Evolutionary conservation across 345 rosid genomes (phyloP).

Genomic region (Citrus reticulata): DNA sequence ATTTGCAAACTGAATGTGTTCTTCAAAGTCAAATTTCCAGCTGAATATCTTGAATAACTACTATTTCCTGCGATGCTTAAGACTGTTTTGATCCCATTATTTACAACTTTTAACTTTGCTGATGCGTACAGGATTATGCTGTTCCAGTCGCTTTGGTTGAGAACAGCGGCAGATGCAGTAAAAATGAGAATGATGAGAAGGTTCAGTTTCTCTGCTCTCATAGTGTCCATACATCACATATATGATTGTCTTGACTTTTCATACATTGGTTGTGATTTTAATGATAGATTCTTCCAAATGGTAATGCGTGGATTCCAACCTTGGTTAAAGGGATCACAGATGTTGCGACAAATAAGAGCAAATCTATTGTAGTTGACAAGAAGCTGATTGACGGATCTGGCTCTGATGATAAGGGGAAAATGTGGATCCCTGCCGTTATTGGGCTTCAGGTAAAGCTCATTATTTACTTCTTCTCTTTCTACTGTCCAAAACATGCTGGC

Average conservation of each 20-base stretch:
- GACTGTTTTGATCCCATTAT: background rate
- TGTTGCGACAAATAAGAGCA: slow-evolving; percentile 56
- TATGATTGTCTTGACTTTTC: slow-evolving; percentile 6
- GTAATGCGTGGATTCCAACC: slow-evolving; percentile 66
- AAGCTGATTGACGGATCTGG: slow-evolving; percentile 74
- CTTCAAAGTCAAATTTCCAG: background rate
- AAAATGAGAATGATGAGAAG: slow-evolving; percentile 75
- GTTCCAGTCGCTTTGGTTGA: slow-evolving; percentile 65
- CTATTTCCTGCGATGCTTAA: background rate
- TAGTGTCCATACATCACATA: background rate
- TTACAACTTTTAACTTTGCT: slow-evolving; percentile 1
- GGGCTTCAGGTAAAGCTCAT: slow-evolving; percentile 52
- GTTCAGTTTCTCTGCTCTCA: slow-evolving; percentile 25
- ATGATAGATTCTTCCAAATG: slow-evolving; percentile 62
- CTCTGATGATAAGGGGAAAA: slow-evolving; percentile 61
- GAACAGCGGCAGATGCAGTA: slow-evolving; percentile 86
- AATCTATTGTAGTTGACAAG: slow-evolving; percentile 55
- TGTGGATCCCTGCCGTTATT: slow-evolving; percentile 53
- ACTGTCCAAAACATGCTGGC: too few species aligned
- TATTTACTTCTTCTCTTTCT: background rate
- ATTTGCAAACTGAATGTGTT: background rate
- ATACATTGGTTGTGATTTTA: background rate
- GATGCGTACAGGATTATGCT: slow-evolving; percentile 41
- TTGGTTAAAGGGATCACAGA: slow-evolving; percentile 58
- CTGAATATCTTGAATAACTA: background rate